Evolutionary conservation across 208 protist genomes (phyloP).

Genomic region (Crithidia fasciculata): DNA sequence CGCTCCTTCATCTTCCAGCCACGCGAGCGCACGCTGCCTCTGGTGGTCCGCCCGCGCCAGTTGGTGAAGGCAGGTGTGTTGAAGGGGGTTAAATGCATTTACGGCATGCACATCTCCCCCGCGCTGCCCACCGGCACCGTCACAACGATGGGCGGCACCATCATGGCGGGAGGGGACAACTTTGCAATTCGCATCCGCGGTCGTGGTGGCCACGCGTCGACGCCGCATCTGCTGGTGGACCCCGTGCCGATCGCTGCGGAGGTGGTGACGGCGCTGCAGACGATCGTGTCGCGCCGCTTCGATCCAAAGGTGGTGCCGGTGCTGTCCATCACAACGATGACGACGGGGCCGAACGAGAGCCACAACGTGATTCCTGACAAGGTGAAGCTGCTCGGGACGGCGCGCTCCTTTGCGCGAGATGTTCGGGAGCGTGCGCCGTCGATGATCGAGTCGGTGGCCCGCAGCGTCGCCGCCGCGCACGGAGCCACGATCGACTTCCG

Average conservation of each 20-base stretch:
- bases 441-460: slow-evolving; percentile 51
- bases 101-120: slow-evolving; percentile 49
- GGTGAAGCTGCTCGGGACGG: slow-evolving; percentile 57
- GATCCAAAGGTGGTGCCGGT: slow-evolving; percentile 50
- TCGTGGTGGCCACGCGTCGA: slow-evolving; percentile 62
- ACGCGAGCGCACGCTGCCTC: too few species aligned
- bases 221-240: slow-evolving; percentile 61
- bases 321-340: slow-evolving; percentile 56
- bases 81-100: slow-evolving; percentile 57
- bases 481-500: slow-evolving; percentile 35
- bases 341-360: slow-evolving; percentile 51
- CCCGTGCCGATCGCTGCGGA: slow-evolving; percentile 69
- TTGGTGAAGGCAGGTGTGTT: slow-evolving; percentile 51
- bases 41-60: too few species aligned
- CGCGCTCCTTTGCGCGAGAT: slow-evolving; percentile 49
- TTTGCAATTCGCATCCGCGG: slow-evolving; percentile 55
- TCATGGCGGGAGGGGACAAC: slow-evolving; percentile 30
- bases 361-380: slow-evolving; percentile 74
- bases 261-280: slow-evolving; percentile 59
- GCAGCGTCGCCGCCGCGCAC: slow-evolving; percentile 52
- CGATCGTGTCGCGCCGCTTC: slow-evolving; percentile 60
- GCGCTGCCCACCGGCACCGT: slow-evolving; percentile 30
- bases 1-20: slow-evolving; percentile 79
- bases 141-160: slow-evolving; percentile 19
- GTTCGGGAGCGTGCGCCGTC: slow-evolving; percentile 37